Evolutionary conservation across 1,139 yeast genomes (phyloP).

Genomic region (Kurtzmaniella natalensis): DNA sequence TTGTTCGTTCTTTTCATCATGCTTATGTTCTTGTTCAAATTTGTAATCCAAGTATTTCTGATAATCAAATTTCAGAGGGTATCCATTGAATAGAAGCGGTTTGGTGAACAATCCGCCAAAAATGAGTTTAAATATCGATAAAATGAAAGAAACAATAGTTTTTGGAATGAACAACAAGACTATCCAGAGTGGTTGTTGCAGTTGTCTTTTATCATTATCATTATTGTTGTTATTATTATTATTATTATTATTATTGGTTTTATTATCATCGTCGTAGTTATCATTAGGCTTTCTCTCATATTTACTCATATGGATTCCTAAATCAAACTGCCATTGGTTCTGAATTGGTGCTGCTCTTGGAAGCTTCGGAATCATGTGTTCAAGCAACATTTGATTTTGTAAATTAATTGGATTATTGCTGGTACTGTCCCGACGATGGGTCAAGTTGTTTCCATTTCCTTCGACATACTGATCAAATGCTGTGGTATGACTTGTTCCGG

Average conservation of each 20-base stretch:
- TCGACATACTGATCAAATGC: conserved; percentile 11
- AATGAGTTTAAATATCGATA: conserved; percentile 31
- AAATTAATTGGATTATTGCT: conserved; percentile 18
- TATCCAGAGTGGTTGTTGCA: conserved; percentile 33
- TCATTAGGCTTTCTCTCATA: conserved; percentile 1
- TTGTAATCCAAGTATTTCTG: conserved; percentile 14
- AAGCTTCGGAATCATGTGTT: conserved; percentile 33
- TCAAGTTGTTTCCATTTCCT: conserved; percentile 6
- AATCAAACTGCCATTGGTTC: conserved; percentile 39
- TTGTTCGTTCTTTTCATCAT: conserved; percentile 9
- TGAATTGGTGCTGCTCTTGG: conserved; percentile 41
- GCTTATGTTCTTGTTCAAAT: conserved; percentile 7
- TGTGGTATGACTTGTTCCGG: conserved; percentile 4
- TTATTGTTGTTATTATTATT: conserved; percentile 10
- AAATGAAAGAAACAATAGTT: conserved; percentile 28
- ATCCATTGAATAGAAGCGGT: conserved; percentile 15
- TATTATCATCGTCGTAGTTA: background rate
- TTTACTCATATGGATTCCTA: conserved; percentile 36
- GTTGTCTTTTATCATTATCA: conserved; percentile 8
- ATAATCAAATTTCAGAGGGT: conserved; percentile 21
- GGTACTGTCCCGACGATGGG: conserved; percentile 6
- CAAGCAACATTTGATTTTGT: conserved; percentile 31
- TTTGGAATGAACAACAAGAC: conserved; percentile 45
- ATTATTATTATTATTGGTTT: conserved; percentile 16
- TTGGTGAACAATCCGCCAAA: conserved; percentile 20